Evolutionary conservation across 345 rosid genomes (phyloP), one percentile per base, ranked within the genome.

Genomic region (Bretschneidera sinensis): DNA sequence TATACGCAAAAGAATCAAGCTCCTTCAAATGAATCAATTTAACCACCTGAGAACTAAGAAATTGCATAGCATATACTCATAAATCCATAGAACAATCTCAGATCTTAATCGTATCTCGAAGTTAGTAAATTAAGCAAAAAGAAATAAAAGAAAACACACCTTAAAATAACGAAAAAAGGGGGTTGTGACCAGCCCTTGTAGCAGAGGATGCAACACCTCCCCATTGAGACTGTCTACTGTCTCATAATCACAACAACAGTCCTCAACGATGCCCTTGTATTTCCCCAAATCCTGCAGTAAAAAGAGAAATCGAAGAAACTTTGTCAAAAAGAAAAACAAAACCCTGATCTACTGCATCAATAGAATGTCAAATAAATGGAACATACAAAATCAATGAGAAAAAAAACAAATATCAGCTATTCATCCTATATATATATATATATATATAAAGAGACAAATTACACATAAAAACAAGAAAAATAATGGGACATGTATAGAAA

Each of bases 161-260:
- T 95, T 91, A 63, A 81, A 95, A 74, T 95, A 95, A 19, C 97
- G 84, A 49, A 85, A 88, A 70, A 95, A 95, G 0, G 99, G 88
- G 14, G 91, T 86, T 61, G 73, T 79, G 25, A 88, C 96, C 13
- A 95, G 95, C 25, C 85, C 88, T 65, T 91, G 96, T 35, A 95
- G 84, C 22, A 77, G 54, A 59, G 99, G 99, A 82, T 88, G 70
- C 81, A 88, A 69, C 21, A 84, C 84, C 53, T 86, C 88, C 52
- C 61, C 75, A 62, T 95, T 95, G 31, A 92, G 79, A 74, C 75
- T 66, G 59, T 92, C 86, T 17, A 85, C 98, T 16, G 91, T 87
- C 78, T 95, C 92, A 28, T 88, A 91, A 55, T 91, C 89, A 65
- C 99, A 91, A 51, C 96, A 95, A 70, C 97, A 95, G 70, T 83